Evolutionary conservation across 2,329 filamentous ascomycete genomes (phyloP).

Genomic region (Purpureocillium lavendulum): DNA sequence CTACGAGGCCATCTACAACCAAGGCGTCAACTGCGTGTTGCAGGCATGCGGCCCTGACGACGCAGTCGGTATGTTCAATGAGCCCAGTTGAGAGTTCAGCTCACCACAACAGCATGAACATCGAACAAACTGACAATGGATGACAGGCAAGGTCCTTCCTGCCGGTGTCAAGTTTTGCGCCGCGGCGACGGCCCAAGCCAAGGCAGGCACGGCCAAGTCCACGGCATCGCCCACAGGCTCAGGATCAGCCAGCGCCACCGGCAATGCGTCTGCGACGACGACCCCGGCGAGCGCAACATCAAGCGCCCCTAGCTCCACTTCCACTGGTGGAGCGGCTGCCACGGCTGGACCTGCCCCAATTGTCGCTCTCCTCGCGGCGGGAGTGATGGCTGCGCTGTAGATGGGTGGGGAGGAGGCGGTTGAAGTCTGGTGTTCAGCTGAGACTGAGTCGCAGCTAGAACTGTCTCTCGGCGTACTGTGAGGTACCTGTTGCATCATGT

Average conservation of each 20-base stretch:
- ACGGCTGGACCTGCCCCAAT: conserved; percentile 2
- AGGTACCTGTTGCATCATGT: too few species aligned
- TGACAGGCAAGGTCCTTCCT: conserved; percentile 8
- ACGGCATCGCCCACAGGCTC: too few species aligned
- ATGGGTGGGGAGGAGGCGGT: too few species aligned
- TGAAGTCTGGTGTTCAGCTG: too few species aligned
- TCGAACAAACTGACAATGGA: not conserved
- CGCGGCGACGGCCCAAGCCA: conserved; percentile 5
- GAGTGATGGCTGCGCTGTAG: conserved; percentile 4
- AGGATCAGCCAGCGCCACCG: not conserved
- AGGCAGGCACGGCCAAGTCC: not conserved
- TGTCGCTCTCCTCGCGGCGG: conserved; percentile 1
- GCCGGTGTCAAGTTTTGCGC: conserved; percentile 9
- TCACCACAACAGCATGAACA: too few species aligned
- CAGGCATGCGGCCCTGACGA: conserved; percentile 15
- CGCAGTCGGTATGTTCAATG: conserved; percentile 15
- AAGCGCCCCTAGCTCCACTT: not conserved
- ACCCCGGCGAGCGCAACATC: not conserved
- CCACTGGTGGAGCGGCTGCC: conserved; percentile 3
- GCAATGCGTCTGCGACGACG: not conserved
- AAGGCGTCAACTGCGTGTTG: conserved; percentile 18
- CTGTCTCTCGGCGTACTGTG: too few species aligned
- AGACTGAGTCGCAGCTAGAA: not conserved
- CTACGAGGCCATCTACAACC: conserved; percentile 17
- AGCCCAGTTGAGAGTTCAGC: not conserved